phyloP scores from a whole-genome alignment of 345 rosid species.

The Erysimum cheiranthoides region DNA sequence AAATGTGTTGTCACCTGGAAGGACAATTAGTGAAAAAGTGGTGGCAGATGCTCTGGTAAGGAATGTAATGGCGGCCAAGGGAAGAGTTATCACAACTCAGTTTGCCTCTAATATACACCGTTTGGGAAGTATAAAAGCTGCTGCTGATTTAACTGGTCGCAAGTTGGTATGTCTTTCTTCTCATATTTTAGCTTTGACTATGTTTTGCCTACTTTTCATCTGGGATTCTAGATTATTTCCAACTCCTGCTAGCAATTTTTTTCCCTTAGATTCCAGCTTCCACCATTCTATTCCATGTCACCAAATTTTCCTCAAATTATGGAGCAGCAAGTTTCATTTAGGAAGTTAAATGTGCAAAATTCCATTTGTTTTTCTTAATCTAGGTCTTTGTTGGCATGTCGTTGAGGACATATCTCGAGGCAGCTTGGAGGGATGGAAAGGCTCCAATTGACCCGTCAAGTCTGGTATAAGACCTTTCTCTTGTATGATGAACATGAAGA shows the following conservation, averaged over 20 bases:
- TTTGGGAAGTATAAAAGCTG: slow-evolving; percentile 97
- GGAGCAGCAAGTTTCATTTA: slow-evolving; percentile 1
- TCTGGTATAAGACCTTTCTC: slow-evolving; percentile 59
- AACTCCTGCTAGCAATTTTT: slow-evolving; percentile 7
- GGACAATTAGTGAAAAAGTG: slow-evolving; percentile 83
- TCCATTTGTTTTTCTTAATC: slow-evolving; percentile 26
- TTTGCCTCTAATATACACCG: slow-evolving; percentile 98
- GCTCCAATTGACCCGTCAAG: slow-evolving; percentile 95
- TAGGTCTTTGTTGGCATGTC: slow-evolving; percentile 99
- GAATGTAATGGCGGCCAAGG: slow-evolving; percentile 80
- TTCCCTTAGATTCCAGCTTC: neutral
- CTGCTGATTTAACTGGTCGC: slow-evolving; percentile 92
- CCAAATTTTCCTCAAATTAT: neutral
- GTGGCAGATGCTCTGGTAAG: slow-evolving; percentile 87
- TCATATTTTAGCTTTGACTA: slow-evolving; percentile 9
- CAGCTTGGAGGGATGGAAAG: slow-evolving; percentile 99
- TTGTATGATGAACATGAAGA: slow-evolving; percentile 6
- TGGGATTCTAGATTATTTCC: neutral
- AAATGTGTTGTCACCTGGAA: slow-evolving; percentile 93
- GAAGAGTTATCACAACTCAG: slow-evolving; percentile 96
- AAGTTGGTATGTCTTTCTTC: slow-evolving; percentile 68
- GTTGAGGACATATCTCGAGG: slow-evolving; percentile 90
- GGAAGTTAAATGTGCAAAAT: slow-evolving; percentile 9
- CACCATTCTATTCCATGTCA: neutral
- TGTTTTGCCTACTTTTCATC: neutral